Evolutionary conservation across 1,139 yeast species (phyloP).

Genomic region (Diutina pseudorugosa): DNA sequence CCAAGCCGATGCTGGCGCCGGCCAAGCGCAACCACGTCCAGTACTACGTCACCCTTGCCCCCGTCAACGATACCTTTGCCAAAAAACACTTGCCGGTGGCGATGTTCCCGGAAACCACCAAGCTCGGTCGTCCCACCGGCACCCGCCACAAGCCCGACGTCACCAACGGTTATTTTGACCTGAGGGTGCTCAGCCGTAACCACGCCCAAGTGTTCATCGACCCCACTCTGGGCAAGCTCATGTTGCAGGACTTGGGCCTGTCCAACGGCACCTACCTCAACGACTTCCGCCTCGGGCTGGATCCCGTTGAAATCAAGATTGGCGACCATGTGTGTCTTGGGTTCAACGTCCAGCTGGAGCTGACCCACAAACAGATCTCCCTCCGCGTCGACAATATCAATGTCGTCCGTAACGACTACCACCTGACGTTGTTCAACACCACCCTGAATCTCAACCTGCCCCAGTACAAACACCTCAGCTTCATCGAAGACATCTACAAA

Average conservation of each 20-base stretch:
- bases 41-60: conserved; percentile 52
- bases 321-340: conserved; percentile 85
- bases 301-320: conserved; percentile 49
- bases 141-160: conserved; percentile 62
- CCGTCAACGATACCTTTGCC: conserved; percentile 75
- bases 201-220: conserved; percentile 88
- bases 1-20: conserved; percentile 4
- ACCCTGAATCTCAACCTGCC: conserved; percentile 9
- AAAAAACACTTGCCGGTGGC: conserved; percentile 75
- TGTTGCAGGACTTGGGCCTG: conserved; percentile 75
- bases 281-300: conserved; percentile 54
- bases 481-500: conserved; percentile 26
- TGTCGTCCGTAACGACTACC: conserved; percentile 29
- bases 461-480: conserved; percentile 31
- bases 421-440: conserved; percentile 7
- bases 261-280: conserved; percentile 93
- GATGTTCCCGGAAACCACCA: conserved; percentile 67
- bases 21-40: conserved; percentile 20
- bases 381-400: conserved; percentile 67
- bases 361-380: conserved; percentile 74
- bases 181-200: conserved; percentile 82
- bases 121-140: conserved; percentile 79
- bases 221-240: conserved; percentile 51
- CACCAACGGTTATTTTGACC: conserved; percentile 88
- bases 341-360: conserved; percentile 77